Evolutionary conservation across 495 filamentous ascomycete species (phyloP).

Genomic region (Pyrenula massariospora): DNA sequence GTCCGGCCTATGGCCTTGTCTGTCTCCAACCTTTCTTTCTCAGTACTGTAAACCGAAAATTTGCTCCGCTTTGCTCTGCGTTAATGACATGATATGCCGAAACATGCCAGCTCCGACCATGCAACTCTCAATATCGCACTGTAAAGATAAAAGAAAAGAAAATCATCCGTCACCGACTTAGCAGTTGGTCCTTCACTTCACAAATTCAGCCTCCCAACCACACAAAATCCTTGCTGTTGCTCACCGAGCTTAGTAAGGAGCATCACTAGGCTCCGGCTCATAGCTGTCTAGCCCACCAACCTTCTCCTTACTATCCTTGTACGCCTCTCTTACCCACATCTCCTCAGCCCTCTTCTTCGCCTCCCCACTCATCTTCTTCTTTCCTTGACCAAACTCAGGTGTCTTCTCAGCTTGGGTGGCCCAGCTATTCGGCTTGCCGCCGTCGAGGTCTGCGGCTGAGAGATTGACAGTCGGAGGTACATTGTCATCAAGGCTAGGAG

Average conservation of each 20-base stretch:
- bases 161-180: too few relatives aligned
- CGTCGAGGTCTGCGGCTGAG: constrained; percentile 34
- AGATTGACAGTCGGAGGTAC: not conserved
- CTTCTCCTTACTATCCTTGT: constrained; percentile 37
- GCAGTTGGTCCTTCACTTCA: too few relatives aligned
- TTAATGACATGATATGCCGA: too few relatives aligned
- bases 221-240: not conserved
- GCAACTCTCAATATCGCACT: too few relatives aligned
- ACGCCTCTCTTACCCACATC: constrained; percentile 18
- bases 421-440: constrained; percentile 48
- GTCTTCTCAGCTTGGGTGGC: constrained; percentile 54
- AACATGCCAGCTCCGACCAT: too few relatives aligned
- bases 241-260: not conserved
- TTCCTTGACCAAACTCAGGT: constrained; percentile 42
- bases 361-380: constrained; percentile 31
- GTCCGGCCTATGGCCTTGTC: too few relatives aligned
- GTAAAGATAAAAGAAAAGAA: too few relatives aligned
- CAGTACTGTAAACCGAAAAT: too few relatives aligned
- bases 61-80: too few relatives aligned
- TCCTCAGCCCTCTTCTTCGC: constrained; percentile 25
- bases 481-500: not conserved
- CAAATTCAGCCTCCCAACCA: not conserved
- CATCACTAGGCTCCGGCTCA: constrained; percentile 22
- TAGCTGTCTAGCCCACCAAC: constrained; percentile 40
- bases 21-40: too few relatives aligned